A percentile compares a stretch with the other conserved stretches of the same genome.
Conservation (phyloP, 176 grass and related monocot species). For the Secale cereale region DNA sequence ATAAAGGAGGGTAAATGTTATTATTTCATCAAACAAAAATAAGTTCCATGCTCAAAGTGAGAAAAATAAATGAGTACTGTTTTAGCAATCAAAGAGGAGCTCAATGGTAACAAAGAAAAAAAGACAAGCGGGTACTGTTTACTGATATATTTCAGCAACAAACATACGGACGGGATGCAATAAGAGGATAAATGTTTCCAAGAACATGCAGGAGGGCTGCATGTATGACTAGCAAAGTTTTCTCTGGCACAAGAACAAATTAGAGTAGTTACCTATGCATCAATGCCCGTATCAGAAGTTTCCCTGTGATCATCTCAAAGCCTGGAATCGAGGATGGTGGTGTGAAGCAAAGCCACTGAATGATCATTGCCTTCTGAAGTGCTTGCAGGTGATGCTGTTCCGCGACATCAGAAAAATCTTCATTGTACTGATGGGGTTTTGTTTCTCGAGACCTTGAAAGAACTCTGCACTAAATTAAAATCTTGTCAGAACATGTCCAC, state of each 20-base stretch:
- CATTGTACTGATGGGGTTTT: slow-evolving; percentile 49
- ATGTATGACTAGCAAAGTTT: slow-evolving; percentile 2
- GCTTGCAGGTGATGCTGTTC: slow-evolving; percentile 78
- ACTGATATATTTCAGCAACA: neutral
- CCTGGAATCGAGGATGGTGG: slow-evolving; percentile 73
- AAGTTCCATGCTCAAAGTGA: slow-evolving; percentile 7
- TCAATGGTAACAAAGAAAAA: slow-evolving; percentile 17
- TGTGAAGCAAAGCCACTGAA: slow-evolving; percentile 97
- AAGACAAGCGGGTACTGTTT: slow-evolving; percentile 3
- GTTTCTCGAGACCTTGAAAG: slow-evolving; percentile 84
- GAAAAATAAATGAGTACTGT: neutral
- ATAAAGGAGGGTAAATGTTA: neutral
- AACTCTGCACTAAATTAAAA: slow-evolving; percentile 50
- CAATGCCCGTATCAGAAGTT: slow-evolving; percentile 88
- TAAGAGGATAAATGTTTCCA: neutral
- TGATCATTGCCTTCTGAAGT: slow-evolving; percentile 92
- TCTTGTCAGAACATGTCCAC: neutral
- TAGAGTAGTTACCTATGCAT: slow-evolving; percentile 62
- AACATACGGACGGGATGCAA: neutral
- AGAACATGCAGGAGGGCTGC: neutral
- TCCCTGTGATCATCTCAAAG: slow-evolving; percentile 68
- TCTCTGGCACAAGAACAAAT: slow-evolving; percentile 24
- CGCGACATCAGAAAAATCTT: slow-evolving; percentile 64
- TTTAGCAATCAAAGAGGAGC: slow-evolving; percentile 26
- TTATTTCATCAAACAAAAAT: neutral